These are phyloP conservation scores for Arthrobotrys musiformis DNA, from an alignment of 2,329 filamentous ascomycete species.

Conservation along the genomic window DNA sequence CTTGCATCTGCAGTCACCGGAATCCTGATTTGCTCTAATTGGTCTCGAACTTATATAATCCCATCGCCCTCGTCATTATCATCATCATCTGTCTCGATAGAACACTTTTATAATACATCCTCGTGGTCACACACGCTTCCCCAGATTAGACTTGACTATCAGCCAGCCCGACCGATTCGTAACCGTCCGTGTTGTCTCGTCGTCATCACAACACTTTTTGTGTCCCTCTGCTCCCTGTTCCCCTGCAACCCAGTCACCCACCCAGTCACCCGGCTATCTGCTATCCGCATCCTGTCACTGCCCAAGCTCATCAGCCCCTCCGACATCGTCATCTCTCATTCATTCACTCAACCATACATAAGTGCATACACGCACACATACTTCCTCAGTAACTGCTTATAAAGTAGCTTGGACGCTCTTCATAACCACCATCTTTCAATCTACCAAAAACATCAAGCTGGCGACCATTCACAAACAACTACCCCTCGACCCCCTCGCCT, in stretches of 20 bases:
- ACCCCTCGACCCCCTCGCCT: slow-evolving; percentile 42
- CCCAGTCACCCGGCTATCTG: background rate
- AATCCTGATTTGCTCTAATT: too few species aligned
- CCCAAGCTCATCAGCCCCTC: background rate
- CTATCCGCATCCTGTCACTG: background rate
- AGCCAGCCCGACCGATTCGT: background rate
- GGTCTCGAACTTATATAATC: too few species aligned
- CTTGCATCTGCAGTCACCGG: too few species aligned
- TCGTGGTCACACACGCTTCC: background rate
- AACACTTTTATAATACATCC: too few species aligned
- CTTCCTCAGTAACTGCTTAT: too few species aligned
- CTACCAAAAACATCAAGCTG: slow-evolving; percentile 43
- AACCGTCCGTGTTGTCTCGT: background rate
- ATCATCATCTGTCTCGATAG: too few species aligned
- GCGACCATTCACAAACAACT: slow-evolving; percentile 38
- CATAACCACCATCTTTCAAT: background rate
- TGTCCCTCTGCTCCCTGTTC: background rate
- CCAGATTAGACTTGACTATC: background rate
- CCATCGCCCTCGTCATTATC: too few species aligned
- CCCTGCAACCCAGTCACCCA: slow-evolving; percentile 1
- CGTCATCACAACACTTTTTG: slow-evolving; percentile 33
- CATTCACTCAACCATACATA: too few species aligned
- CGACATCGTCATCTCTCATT: background rate
- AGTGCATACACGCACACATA: too few species aligned
- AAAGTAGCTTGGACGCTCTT: too few species aligned